Evolutionary conservation across 2,329 filamentous ascomycete species (phyloP).

Genomic region (Passalora sequoiae): DNA sequence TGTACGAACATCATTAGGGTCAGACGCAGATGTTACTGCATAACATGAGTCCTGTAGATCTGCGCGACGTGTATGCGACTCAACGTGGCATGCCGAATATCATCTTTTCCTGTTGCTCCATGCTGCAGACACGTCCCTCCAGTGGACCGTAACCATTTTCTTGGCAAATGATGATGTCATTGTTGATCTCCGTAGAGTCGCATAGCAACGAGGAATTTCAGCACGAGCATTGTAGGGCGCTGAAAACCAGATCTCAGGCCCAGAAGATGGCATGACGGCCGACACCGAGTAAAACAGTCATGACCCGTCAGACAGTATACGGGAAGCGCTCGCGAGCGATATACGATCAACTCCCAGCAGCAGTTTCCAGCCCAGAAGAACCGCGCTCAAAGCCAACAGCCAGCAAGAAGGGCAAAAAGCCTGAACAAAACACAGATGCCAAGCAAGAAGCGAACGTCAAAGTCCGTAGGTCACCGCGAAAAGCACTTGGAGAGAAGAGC

Average conservation of each 20-base stretch:
- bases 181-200: neutral
- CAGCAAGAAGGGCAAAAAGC: slow-evolving; percentile 1
- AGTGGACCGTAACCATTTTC: too few relatives aligned
- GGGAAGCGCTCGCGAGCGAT: slow-evolving; percentile 35
- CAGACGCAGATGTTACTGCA: too few relatives aligned
- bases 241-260: neutral
- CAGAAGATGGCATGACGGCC: neutral
- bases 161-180: neutral
- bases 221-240: neutral
- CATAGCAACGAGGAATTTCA: neutral
- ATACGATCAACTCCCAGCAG: slow-evolving; percentile 21
- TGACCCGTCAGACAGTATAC: slow-evolving; percentile 37
- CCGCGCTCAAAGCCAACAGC: slow-evolving; percentile 7
- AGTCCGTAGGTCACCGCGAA: slow-evolving; percentile 11
- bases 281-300: slow-evolving; percentile 7
- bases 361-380: slow-evolving; percentile 27
- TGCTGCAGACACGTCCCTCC: too few relatives aligned
- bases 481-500: slow-evolving; percentile 21
- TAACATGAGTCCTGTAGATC: too few relatives aligned
- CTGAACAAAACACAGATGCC: neutral
- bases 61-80: too few relatives aligned
- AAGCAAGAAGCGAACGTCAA: neutral
- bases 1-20: too few relatives aligned
- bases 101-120: too few relatives aligned
- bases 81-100: too few relatives aligned